These are phyloP conservation scores for Paraphaeosphaeria minitans DNA, from an alignment of 2,329 filamentous ascomycete genomes.

Conservation along the genomic window DNA sequence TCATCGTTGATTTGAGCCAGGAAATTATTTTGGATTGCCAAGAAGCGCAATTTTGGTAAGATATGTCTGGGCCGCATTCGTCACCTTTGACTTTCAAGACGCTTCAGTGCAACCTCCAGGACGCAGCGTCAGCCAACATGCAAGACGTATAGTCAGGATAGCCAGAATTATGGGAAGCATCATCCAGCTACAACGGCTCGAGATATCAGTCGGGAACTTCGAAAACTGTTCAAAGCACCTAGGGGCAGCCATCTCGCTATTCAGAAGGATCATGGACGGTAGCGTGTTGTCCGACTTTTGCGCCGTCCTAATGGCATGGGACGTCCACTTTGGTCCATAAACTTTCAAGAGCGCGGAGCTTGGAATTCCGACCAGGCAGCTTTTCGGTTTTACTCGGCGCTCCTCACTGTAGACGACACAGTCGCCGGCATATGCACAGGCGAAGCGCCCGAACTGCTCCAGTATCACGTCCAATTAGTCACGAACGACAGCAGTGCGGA, in stretches of 20 bases:
- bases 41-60: too few species aligned
- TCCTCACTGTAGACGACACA: slow-evolving; percentile 57
- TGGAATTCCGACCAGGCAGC: slow-evolving; percentile 56
- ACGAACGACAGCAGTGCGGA: slow-evolving; percentile 10
- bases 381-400: slow-evolving; percentile 55
- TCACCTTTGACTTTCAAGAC: slow-evolving; percentile 5
- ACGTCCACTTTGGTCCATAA: slow-evolving; percentile 20
- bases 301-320: slow-evolving; percentile 21
- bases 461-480: slow-evolving; percentile 51
- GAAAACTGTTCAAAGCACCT: slow-evolving; percentile 59
- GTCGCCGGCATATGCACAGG: slow-evolving; percentile 56
- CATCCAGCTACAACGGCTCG: slow-evolving; percentile 60
- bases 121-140: neutral
- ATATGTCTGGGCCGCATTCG: too few species aligned
- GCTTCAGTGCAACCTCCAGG: slow-evolving; percentile 17
- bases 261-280: slow-evolving; percentile 44
- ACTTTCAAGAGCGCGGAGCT: slow-evolving; percentile 21
- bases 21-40: too few species aligned
- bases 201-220: slow-evolving; percentile 53
- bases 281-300: slow-evolving; percentile 14
- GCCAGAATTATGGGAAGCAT: slow-evolving; percentile 49
- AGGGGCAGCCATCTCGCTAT: slow-evolving; percentile 57
- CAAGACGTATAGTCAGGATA: neutral
- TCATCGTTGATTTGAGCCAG: too few species aligned
- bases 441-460: slow-evolving; percentile 49